These are phyloP conservation scores for Mycothermus thermophilus DNA, from an alignment of 495 filamentous ascomycete genomes.

Conservation along the genomic window DNA sequence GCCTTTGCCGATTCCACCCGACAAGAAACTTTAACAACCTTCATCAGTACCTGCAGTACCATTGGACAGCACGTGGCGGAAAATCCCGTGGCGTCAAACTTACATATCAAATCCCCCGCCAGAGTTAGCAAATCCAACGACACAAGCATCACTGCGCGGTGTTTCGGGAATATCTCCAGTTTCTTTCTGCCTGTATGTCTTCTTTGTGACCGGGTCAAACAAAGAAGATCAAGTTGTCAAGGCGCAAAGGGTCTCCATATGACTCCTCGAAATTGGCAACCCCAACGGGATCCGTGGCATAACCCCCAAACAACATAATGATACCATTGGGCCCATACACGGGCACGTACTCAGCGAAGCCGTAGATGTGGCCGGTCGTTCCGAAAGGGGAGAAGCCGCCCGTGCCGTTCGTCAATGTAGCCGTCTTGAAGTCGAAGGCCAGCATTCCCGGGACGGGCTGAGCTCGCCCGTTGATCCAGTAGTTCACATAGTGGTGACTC, in stretches of 20 bases:
- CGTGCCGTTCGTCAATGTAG: slow-evolving; percentile 8
- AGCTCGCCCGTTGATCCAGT: background rate
- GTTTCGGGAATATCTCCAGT: slow-evolving; percentile 14
- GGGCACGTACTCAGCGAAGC: slow-evolving; percentile 19
- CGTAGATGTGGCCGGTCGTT: slow-evolving; percentile 6
- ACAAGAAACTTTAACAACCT: slow-evolving; percentile 18
- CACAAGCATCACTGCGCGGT: slow-evolving; percentile 13
- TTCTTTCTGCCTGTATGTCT: slow-evolving; percentile 21
- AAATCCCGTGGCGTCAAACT: background rate
- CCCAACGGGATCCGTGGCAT: slow-evolving; percentile 11
- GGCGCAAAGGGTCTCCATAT: background rate
- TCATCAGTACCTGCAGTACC: background rate
- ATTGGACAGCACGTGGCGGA: too few relatives aligned
- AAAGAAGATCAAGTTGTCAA: slow-evolving; percentile 19
- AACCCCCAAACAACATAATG: slow-evolving; percentile 23
- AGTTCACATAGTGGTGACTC: slow-evolving; percentile 3
- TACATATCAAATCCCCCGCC: slow-evolving; percentile 26
- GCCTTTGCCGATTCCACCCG: slow-evolving; percentile 16
- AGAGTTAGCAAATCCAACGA: slow-evolving; percentile 16
- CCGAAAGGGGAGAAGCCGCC: slow-evolving; percentile 3
- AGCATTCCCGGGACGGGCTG: slow-evolving; percentile 13
- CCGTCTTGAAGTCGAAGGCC: slow-evolving; percentile 10
- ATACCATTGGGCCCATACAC: slow-evolving; percentile 15
- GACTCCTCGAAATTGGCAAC: background rate
- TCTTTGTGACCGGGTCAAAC: slow-evolving; percentile 23